Conservation (phyloP, 1,284 basidiomycete genomes). For the Cerioporus squamosus region DNA sequence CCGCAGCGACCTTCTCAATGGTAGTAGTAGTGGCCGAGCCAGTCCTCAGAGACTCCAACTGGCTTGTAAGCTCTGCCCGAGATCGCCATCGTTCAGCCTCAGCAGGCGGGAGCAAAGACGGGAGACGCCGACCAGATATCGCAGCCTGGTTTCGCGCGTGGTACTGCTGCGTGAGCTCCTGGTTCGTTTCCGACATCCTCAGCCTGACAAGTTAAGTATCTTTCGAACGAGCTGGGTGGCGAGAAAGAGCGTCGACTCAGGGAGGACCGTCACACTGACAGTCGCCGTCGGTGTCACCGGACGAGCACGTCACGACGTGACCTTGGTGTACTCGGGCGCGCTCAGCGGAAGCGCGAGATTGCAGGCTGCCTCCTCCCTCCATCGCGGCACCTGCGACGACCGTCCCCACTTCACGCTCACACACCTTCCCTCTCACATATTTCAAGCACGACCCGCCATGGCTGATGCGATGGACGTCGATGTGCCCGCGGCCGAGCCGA, state of each 20-base stretch:
- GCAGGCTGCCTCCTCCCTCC: slow-evolving; percentile 20
- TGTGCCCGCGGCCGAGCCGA: slow-evolving; percentile 45
- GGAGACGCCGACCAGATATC: slow-evolving; percentile 46
- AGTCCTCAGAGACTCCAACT: slow-evolving; percentile 35
- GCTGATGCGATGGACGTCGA: slow-evolving; percentile 83
- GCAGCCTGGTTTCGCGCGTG: slow-evolving; percentile 48
- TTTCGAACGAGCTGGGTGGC: neutral
- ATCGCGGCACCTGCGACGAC: slow-evolving; percentile 8
- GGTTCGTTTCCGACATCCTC: slow-evolving; percentile 32
- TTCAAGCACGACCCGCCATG: slow-evolving; percentile 42
- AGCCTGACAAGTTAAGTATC: too few relatives aligned
- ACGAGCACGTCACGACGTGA: too few relatives aligned
- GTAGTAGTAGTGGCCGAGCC: slow-evolving; percentile 11
- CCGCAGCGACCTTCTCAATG: slow-evolving; percentile 28
- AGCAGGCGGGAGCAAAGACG: slow-evolving; percentile 11
- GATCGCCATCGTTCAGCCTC: slow-evolving; percentile 14
- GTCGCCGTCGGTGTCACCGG: neutral
- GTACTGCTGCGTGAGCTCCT: slow-evolving; percentile 50
- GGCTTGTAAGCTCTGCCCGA: slow-evolving; percentile 44
- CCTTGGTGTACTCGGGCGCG: slow-evolving; percentile 8
- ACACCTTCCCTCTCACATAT: neutral
- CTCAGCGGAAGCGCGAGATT: neutral
- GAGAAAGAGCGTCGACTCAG: neutral
- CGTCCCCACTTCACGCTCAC: neutral
- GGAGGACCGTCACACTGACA: slow-evolving; percentile 2